Evolutionary conservation across 2,329 filamentous ascomycete species (phyloP), one percentile per base, ranked within the genome.

Genomic region (Aspergillus costaricaensis): DNA sequence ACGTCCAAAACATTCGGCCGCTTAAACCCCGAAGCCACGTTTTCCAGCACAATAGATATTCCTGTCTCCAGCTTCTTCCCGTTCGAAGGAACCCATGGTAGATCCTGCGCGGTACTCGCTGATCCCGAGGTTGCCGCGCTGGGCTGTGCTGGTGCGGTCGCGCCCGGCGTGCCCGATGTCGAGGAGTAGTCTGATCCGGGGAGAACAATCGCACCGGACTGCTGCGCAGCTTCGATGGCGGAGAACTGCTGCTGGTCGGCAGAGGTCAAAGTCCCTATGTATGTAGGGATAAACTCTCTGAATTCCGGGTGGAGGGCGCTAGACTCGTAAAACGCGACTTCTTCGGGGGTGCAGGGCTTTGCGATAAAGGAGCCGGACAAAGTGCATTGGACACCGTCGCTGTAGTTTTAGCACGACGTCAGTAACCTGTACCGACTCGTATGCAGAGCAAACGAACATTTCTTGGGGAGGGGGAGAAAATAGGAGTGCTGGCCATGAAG

Each of bases 1-100:
- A 96, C 86, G 72, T 99, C 95, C 60, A 99, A 81, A 7, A 99
- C 92, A 68, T 96, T 98, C 6, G 95, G 92, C 60, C 86, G 85
- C 69, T 85, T 86, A 80, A 93, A 98, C 0, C 91, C 92, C 65
- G 86, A 84, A 0, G 92, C 88, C 6, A 91, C 85, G 73, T 97
- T 97, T 72, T 93, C 90, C 27, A 98, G 81, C 12, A 96, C 92
- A 17, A 97, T 88, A 2, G 91, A 91, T 57, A 87, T 82, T 58
- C 92, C 88, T 0, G 92, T 96, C 23, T 86, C 83, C 62, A 98
- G 76, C 65, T 85, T 93, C 62, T 81, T 82, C 48, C 86, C 86
- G 21, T 81, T 81, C 1, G 85, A 80, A 0, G 80, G 80, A 21
- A 76, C 74, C 80, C 80, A 82, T 3, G 70, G 58, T 41, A 69